Evolutionary conservation across 1,139 yeast species (phyloP), one percentile per base, ranked within the genome.

Genomic region (Suhomyces chickasaworum): DNA sequence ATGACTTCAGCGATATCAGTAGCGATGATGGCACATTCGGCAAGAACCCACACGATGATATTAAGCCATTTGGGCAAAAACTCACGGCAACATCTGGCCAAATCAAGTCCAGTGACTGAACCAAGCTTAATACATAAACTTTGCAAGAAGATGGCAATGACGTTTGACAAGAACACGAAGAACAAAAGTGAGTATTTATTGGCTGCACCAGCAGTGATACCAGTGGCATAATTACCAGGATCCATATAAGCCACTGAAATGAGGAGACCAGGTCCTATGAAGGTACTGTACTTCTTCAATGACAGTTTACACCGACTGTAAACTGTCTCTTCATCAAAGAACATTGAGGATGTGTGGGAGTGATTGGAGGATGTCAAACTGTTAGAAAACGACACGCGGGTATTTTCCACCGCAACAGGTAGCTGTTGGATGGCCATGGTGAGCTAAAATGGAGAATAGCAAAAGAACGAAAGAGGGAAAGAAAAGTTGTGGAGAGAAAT

Each of bases 1-100:
- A 88, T 86, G 29, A 88, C 95, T 59, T 88, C 96, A 3, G 95
- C 95, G 8, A 88, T 76, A 70, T 88, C 95, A 0, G 95, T 88
- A 1, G 95, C 89, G 43, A 88, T 80, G 49, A 88, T 87, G 27
- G 95, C 95, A 57, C 78, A 73, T 61, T 88, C 95, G 1, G 95
- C 91, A 49, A 86, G 71, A 36, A 85, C 53, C 78, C 89, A 88
- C 4, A 88, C 53, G 1, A 65, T 52, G 49, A 68, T 61, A 54
- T 85, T 83, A 50, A 85, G 56, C 82, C 85, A 81, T 23, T 61
- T 60, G 2, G 93, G 93, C 25, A 86, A 65, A 60, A 79, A 72
- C 53, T 75, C 76, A 42, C 87, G 72, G 57, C 89, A 84, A 46
- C 85, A 82, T 48, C 87, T 73, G 2, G 95, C 87, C 53, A 87